These are phyloP conservation scores for Ilyonectria robusta DNA, from an alignment of 2,329 filamentous ascomycete species.

Conservation along the genomic window DNA sequence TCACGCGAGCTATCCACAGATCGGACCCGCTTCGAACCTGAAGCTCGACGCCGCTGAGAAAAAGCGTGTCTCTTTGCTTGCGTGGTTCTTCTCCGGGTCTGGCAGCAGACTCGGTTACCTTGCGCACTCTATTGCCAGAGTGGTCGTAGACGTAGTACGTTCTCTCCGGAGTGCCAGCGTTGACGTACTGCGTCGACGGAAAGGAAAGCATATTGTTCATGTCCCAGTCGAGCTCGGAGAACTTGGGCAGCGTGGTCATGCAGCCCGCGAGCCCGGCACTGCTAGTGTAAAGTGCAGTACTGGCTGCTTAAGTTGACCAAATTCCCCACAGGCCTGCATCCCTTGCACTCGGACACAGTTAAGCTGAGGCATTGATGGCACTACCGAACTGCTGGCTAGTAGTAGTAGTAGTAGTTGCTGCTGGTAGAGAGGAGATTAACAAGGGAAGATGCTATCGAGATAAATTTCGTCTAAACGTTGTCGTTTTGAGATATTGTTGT, in stretches of 20 bases:
- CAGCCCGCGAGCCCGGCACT: neutral
- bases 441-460: no score
- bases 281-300: no score
- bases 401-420: no score
- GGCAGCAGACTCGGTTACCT: slow-evolving; percentile 24
- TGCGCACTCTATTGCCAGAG: slow-evolving; percentile 20
- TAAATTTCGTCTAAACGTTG: no score
- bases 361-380: no score
- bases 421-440: no score
- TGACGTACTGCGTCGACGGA: slow-evolving; percentile 2
- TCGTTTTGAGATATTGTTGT: no score
- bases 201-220: slow-evolving; percentile 3
- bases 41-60: slow-evolving; percentile 13
- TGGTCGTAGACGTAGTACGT: slow-evolving; percentile 35
- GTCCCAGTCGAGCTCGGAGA: slow-evolving; percentile 18
- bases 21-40: neutral
- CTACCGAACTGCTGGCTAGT: no score
- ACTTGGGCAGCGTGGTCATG: slow-evolving; percentile 23
- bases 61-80: slow-evolving; percentile 25
- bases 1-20: neutral
- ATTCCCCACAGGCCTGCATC: no score
- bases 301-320: no score
- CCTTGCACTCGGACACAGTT: no score
- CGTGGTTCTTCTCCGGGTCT: neutral
- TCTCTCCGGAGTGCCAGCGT: slow-evolving; percentile 14